Evolutionary conservation across 129 eudicot species (phyloP).

Genomic region (Flaveria linearis): DNA sequence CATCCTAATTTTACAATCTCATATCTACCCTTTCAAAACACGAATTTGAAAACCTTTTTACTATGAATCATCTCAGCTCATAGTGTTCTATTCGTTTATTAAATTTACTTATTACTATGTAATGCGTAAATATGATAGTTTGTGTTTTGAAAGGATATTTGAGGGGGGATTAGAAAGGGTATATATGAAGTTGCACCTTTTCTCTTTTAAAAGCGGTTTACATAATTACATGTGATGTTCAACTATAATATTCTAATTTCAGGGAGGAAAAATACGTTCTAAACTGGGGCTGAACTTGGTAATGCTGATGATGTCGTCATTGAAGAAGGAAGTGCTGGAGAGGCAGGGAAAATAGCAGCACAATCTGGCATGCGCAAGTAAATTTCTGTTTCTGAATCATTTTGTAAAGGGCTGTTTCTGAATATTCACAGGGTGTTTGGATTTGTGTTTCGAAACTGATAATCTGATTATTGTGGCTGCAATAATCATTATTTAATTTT

Average conservation of each 20-base stretch:
- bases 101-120: background rate
- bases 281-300: constrained; percentile 76
- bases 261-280: constrained; percentile 97
- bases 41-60: background rate
- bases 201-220: background rate
- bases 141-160: no score
- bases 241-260: constrained; percentile 25
- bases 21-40: background rate
- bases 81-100: background rate
- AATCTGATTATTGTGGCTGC: constrained; percentile 3
- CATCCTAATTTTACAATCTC: background rate
- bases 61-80: background rate
- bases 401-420: background rate
- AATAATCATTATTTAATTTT: background rate
- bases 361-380: constrained; percentile 97
- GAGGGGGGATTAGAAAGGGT: no score
- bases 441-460: background rate
- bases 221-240: constrained; percentile 13
- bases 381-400: constrained; percentile 15
- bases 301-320: constrained; percentile 68
- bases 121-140: background rate
- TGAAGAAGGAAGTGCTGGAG: constrained; percentile 94
- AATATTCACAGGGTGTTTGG: background rate
- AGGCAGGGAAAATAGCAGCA: constrained; percentile 88
- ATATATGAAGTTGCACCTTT: background rate